These are phyloP conservation scores for Penicillium maclennaniae DNA, from an alignment of 495 filamentous ascomycete genomes.

Conservation along the genomic window DNA sequence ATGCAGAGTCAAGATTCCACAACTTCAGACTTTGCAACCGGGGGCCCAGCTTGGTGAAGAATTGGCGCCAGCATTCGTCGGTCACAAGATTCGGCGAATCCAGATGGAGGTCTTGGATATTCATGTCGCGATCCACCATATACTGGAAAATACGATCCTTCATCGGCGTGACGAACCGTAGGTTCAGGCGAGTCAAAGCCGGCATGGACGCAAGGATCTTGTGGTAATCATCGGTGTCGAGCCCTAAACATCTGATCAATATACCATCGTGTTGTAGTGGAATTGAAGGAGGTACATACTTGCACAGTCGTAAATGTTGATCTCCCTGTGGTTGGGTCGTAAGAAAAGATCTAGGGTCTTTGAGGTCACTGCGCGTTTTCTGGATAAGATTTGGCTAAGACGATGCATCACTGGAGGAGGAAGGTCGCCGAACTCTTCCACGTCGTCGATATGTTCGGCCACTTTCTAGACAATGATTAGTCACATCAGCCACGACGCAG, in stretches of 20 bases:
- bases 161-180: slow-evolving; percentile 80
- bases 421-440: slow-evolving; percentile 80
- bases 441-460: slow-evolving; percentile 73
- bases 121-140: slow-evolving; percentile 62
- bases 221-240: slow-evolving; percentile 69
- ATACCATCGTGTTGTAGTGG: background rate
- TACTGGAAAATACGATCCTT: slow-evolving; percentile 79
- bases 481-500: background rate
- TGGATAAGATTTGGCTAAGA: slow-evolving; percentile 76
- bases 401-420: slow-evolving; percentile 64
- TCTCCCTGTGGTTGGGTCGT: slow-evolving; percentile 56
- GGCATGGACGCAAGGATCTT: slow-evolving; percentile 76
- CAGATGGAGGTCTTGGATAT: slow-evolving; percentile 60
- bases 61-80: slow-evolving; percentile 63
- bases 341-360: slow-evolving; percentile 73
- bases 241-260: slow-evolving; percentile 41
- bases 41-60: slow-evolving; percentile 58
- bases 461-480: slow-evolving; percentile 51
- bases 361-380: slow-evolving; percentile 66
- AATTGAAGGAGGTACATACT: slow-evolving; percentile 38
- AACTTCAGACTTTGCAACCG: slow-evolving; percentile 65
- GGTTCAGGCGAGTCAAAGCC: slow-evolving; percentile 60
- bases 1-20: slow-evolving; percentile 62
- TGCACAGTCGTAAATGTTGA: slow-evolving; percentile 78
- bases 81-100: slow-evolving; percentile 77